Conservation (phyloP, 371 early-diverging fungal genomes). For the Globomyces sp. region DNA sequence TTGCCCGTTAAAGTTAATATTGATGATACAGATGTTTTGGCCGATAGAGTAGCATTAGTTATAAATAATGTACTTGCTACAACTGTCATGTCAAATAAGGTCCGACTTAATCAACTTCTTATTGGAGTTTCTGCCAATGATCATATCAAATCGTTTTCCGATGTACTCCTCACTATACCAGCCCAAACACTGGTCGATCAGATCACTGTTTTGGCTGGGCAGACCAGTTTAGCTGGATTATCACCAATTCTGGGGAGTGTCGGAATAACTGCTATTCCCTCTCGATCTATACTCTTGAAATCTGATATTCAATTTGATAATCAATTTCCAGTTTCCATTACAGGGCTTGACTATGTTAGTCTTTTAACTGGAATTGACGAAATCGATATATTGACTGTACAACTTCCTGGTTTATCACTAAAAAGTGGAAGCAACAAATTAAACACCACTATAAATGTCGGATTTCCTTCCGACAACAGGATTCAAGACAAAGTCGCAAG, state of each 20-base stretch:
- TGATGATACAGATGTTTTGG: conserved; percentile 22
- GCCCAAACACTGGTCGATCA: no score
- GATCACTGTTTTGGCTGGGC: no score
- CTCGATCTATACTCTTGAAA: not conserved
- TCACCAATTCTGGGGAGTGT: not conserved
- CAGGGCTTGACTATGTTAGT: conserved; percentile 23
- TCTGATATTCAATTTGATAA: conserved; percentile 20
- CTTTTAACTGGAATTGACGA: conserved; percentile 21
- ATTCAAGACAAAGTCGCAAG: conserved; percentile 7
- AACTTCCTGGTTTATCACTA: conserved; percentile 8
- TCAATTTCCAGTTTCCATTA: conserved; percentile 27
- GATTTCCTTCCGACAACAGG: not conserved
- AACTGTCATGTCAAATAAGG: conserved; percentile 14
- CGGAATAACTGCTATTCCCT: not conserved
- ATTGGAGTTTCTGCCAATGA: conserved; percentile 21
- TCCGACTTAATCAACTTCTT: conserved; percentile 19
- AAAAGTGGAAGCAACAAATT: conserved; percentile 7
- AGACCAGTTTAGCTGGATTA: no score
- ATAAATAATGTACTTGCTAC: conserved; percentile 15
- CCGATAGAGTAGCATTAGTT: conserved; percentile 19
- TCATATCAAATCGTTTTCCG: conserved; percentile 25
- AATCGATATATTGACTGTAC: not conserved
- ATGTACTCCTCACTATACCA: no score
- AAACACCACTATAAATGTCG: not conserved
- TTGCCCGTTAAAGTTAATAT: conserved; percentile 18